These are phyloP conservation scores for Kazachstania psychrophila DNA, from an alignment of 805 yeast genomes.

Conservation along the genomic window DNA sequence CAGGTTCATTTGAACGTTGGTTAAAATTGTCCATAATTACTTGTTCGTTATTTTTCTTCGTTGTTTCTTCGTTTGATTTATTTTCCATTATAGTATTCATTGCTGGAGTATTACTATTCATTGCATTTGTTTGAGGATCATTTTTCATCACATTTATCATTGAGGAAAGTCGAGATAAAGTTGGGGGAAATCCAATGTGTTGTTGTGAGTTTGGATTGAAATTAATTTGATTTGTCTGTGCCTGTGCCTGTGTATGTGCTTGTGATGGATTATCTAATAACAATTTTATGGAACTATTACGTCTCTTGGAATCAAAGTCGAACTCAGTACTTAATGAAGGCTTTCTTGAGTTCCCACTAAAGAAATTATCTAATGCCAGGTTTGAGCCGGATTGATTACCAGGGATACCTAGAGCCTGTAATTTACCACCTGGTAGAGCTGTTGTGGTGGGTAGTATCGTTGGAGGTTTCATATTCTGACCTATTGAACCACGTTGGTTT, in stretches of 20 bases:
- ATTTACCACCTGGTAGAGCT: not conserved
- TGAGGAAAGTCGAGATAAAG: slow-evolving; percentile 8
- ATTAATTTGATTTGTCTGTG: not conserved
- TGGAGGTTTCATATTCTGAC: slow-evolving; percentile 21
- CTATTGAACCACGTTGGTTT: slow-evolving; percentile 3
- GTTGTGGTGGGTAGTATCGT: slow-evolving; percentile 9
- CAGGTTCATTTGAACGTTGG: too few species aligned
- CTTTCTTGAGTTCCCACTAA: slow-evolving; percentile 17
- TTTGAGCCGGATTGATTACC: not conserved
- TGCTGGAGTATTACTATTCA: not conserved
- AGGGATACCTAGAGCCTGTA: not conserved
- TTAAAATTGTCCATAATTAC: too few species aligned
- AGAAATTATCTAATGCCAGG: slow-evolving; percentile 7
- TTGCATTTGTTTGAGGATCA: not conserved
- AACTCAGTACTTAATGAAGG: slow-evolving; percentile 28
- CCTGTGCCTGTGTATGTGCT: not conserved
- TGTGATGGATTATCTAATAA: slow-evolving; percentile 3
- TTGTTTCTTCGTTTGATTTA: not conserved
- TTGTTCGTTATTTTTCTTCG: too few species aligned
- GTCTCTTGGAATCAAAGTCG: slow-evolving; percentile 25
- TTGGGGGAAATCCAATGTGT: slow-evolving; percentile 5
- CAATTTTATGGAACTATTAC: slow-evolving; percentile 25
- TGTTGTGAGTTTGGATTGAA: not conserved
- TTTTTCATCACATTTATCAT: slow-evolving; percentile 1
- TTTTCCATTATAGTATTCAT: not conserved